These are phyloP conservation scores for Sporobolus alterniflorus DNA, from an alignment of 202 grass and related monocot species.

Conservation along the genomic window DNA sequence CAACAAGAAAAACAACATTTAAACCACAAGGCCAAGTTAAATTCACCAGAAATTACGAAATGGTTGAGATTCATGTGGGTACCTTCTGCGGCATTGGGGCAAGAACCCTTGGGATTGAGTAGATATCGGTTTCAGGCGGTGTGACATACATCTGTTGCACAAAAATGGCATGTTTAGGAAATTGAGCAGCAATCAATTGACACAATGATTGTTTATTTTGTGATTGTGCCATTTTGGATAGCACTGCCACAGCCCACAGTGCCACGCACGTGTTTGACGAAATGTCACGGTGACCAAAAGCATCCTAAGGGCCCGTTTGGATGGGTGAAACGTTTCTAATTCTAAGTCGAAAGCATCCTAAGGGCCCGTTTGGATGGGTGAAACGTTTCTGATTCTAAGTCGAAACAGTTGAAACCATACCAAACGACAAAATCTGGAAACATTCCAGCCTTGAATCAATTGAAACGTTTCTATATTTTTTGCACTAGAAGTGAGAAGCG, in stretches of 20 bases:
- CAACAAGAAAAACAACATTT: slow-evolving; percentile 23
- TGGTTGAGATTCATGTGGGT: not conserved
- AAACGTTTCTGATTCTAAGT: no score
- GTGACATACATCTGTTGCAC: slow-evolving; percentile 86
- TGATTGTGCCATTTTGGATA: not conserved
- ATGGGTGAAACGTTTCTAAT: no score
- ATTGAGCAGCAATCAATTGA: not conserved
- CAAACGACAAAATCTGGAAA: no score
- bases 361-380: no score
- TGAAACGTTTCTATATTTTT: no score
- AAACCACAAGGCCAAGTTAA: not conserved
- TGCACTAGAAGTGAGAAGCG: no score
- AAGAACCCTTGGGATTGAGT: slow-evolving; percentile 88
- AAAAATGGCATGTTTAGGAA: slow-evolving; percentile 13
- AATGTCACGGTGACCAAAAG: not conserved
- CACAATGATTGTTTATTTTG: not conserved
- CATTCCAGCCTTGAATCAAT: no score
- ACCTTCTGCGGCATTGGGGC: slow-evolving; percentile 87
- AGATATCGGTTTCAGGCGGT: slow-evolving; percentile 80
- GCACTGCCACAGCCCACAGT: not conserved
- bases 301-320: not conserved
- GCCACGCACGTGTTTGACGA: not conserved
- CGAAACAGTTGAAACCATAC: no score
- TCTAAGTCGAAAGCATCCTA: no score
- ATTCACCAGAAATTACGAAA: slow-evolving; percentile 12